Base-by-base conservation (phyloP, 768 basidiomycete genomes). In the Phlebiopsis flavidoalba region DNA sequence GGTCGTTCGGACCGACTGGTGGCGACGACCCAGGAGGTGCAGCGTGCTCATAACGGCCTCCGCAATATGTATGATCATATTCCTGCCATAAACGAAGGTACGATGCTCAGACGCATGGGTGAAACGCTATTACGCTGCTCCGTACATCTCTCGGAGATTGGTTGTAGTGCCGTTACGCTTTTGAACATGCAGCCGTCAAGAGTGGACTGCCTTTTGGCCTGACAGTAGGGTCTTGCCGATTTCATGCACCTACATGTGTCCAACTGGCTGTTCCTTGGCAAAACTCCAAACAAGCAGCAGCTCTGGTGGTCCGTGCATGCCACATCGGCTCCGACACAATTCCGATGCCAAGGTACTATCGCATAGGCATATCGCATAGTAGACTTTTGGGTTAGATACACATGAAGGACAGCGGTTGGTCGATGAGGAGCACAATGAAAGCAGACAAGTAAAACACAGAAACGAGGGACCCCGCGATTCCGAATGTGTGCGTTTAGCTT, bases 401-500 rank as follows among this genome's bases (percentile, higher is more conserved):
- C 61, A 69, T 66, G 65, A 67, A 64, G 67, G 58, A 45, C 31
- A 56, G 60, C n/a, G 36, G 53, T 35, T 49, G 57, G 57, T 60
- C 52, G 54, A n/a, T 60, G 55, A 51, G n/a, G 50, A 49, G 24
- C 45, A 37, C 57, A 58, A 35, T 21, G 49, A 58, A 48, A 66
- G 58, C 67, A 57, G 63, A 63, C 64, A 65, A 67, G 64, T 65
- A 66, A 70, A 69, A 72, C 67, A 71, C 57, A 61, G 57, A 60
- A 60, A 68, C 63, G 67, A 61, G 57, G 58, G 57, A n/a, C n/a
- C 64, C 58, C 62, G 63, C 35, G 40, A 54, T 36, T 60, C 59
- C 59, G 53, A 55, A 12, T 53, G 43, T 49, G 45, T 58, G 59
- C 68, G 64, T 76, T 84, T 93, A 97, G n/a, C 85, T 96, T 97